These are phyloP conservation scores for Amanita rubescens DNA, from an alignment of 768 basidiomycete genomes.

Conservation along the genomic window DNA sequence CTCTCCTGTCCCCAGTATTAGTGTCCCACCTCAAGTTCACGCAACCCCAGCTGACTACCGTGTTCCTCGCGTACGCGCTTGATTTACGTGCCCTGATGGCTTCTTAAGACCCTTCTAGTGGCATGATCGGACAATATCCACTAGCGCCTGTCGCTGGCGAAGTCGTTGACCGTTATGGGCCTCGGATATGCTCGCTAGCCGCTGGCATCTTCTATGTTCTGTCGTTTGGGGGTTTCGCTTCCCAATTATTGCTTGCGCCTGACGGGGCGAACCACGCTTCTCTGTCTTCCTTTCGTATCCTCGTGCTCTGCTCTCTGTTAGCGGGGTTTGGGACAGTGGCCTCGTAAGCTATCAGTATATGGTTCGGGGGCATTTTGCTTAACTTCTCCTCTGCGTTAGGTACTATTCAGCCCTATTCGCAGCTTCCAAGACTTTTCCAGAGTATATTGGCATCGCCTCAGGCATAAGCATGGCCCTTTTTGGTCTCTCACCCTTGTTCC, in stretches of 20 bases:
- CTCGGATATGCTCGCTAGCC: conserved; percentile 58
- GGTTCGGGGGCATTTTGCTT: neutral
- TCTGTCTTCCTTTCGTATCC: conserved; percentile 38
- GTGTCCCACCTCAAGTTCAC: conserved; percentile 52
- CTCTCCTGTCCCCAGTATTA: conserved; percentile 60
- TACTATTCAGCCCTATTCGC: conserved; percentile 74
- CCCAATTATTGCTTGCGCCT: conserved; percentile 39
- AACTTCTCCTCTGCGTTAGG: conserved; percentile 15
- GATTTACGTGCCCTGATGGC: neutral
- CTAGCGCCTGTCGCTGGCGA: conserved; percentile 64
- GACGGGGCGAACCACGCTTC: conserved; percentile 30
- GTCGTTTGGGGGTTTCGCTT: conserved; percentile 59
- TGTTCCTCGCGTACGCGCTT: conserved; percentile 60
- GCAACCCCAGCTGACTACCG: conserved; percentile 74
- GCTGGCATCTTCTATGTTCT: conserved; percentile 50
- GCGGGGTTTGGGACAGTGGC: conserved; percentile 63
- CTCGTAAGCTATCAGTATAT: conserved; percentile 45
- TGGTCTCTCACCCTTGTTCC: conserved; percentile 73
- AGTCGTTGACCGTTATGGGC: conserved; percentile 58
- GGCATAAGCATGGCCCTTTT: conserved; percentile 67
- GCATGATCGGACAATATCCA: conserved; percentile 78
- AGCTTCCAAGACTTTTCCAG: conserved; percentile 64
- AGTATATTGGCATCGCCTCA: conserved; percentile 55
- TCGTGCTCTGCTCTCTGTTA: conserved; percentile 53
- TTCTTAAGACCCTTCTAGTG: conserved; percentile 34